These are phyloP conservation scores for Spiraea crenata DNA, from an alignment of 331 rosid genomes.

Conservation along the genomic window DNA sequence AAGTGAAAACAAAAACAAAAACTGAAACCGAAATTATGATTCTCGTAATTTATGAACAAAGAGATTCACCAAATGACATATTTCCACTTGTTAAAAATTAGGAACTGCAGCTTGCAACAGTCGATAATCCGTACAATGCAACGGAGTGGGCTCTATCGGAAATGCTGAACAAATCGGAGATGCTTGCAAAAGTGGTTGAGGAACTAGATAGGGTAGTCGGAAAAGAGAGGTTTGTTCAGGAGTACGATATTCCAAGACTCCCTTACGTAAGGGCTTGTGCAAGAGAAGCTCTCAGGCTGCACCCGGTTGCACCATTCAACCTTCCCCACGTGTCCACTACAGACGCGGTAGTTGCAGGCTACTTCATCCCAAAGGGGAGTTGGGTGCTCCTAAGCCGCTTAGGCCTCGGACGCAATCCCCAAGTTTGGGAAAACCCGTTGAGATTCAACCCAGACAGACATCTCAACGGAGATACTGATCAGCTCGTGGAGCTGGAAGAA, in stretches of 20 bases:
- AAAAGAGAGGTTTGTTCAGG: constrained; percentile 33
- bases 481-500: constrained; percentile 1
- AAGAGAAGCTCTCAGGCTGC: constrained; percentile 43
- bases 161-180: constrained; percentile 39
- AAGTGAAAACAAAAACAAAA: too few species aligned
- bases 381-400: constrained; percentile 30
- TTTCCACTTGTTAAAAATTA: not conserved
- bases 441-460: constrained; percentile 34
- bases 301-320: constrained; percentile 32
- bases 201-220: constrained; percentile 44
- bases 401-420: constrained; percentile 37
- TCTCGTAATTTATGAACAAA: too few species aligned
- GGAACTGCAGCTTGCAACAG: constrained; percentile 37
- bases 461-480: not conserved
- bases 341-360: constrained; percentile 23
- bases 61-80: too few species aligned
- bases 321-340: constrained; percentile 28
- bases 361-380: constrained; percentile 49
- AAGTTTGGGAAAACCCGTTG: constrained; percentile 33
- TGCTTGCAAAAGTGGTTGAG: constrained; percentile 22
- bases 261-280: constrained; percentile 38
- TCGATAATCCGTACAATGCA: constrained; percentile 41
- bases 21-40: too few species aligned
- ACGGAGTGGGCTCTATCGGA: constrained; percentile 4
- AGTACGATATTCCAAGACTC: constrained; percentile 39